phyloP scores from a whole-genome alignment of 192 early-diverging fungal species.

The Irineochytrium annulatum region DNA sequence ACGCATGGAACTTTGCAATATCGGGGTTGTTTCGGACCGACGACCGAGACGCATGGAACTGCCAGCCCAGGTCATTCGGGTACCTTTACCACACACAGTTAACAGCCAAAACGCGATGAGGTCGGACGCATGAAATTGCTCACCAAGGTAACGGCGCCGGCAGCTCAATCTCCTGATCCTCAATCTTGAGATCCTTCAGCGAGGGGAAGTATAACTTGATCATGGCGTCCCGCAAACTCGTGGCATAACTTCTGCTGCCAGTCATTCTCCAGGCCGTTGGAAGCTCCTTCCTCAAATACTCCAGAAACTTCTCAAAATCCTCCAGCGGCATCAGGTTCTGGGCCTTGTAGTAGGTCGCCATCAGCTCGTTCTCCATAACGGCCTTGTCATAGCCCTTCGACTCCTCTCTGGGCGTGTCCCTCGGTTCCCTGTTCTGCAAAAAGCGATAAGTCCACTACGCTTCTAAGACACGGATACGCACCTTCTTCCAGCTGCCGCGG shows the following conservation, averaged over 20 bases:
- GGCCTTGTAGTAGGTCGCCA: slow-evolving; percentile 71
- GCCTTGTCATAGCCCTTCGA: slow-evolving; percentile 38
- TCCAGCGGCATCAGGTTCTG: slow-evolving; percentile 75
- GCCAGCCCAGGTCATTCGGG: slow-evolving; percentile 89
- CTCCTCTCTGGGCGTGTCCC: neutral
- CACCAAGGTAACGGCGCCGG: slow-evolving; percentile 81
- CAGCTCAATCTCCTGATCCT: slow-evolving; percentile 69
- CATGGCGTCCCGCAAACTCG: slow-evolving; percentile 69
- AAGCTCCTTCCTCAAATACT: slow-evolving; percentile 63
- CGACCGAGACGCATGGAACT: slow-evolving; percentile 70
- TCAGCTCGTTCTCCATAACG: slow-evolving; percentile 55
- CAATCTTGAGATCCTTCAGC: slow-evolving; percentile 51
- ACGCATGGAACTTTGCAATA: slow-evolving; percentile 82
- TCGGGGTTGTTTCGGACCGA: slow-evolving; percentile 73
- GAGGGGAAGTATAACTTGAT: slow-evolving; percentile 59
- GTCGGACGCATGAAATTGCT: neutral
- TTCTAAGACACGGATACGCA: neutral
- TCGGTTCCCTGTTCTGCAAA: neutral
- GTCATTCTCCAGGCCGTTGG: slow-evolving; percentile 94
- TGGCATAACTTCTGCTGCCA: slow-evolving; percentile 73
- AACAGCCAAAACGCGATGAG: neutral
- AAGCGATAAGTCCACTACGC: neutral
- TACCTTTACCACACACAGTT: slow-evolving; percentile 44
- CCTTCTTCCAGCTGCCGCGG: neutral
- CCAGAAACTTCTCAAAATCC: slow-evolving; percentile 77